phyloP scores from a whole-genome alignment of 2,329 filamentous ascomycete genomes.

The Fusarium foetens region DNA sequence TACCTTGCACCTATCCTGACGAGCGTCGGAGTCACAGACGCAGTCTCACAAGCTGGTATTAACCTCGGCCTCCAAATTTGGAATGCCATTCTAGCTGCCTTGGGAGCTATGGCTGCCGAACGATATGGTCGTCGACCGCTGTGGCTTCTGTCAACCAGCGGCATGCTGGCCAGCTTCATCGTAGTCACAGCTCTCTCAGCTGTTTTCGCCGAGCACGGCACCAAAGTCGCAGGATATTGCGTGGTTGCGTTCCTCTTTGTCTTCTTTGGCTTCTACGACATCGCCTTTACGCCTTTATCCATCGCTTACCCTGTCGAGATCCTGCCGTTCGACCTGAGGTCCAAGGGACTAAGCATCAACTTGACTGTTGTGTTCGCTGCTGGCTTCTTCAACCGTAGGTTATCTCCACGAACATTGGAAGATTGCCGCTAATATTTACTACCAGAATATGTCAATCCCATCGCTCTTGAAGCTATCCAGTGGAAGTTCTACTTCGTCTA shows the following conservation, averaged over 20 bases:
- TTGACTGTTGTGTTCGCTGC: conserved; percentile 14
- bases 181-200: conserved; percentile 16
- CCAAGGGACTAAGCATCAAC: conserved; percentile 28
- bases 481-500: conserved; percentile 34
- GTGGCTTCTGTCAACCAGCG: conserved; percentile 1
- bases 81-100: conserved; percentile 13
- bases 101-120: conserved; percentile 19
- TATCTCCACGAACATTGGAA: rapidly evolving
- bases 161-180: conserved; percentile 25
- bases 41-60: conserved; percentile 11
- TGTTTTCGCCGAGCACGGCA: neutral
- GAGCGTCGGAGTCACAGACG: conserved; percentile 16
- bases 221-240: conserved; percentile 7
- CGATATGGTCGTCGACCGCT: conserved; percentile 20
- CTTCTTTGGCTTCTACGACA: conserved; percentile 30
- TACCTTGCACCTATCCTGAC: conserved; percentile 22
- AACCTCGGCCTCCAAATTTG: conserved; percentile 23
- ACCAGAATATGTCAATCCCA: conserved; percentile 27
- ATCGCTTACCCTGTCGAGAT: conserved; percentile 29
- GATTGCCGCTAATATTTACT: neutral
- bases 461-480: conserved; percentile 19
- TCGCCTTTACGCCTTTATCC: conserved; percentile 16
- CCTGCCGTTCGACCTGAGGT: conserved; percentile 13
- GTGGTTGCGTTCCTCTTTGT: conserved; percentile 25
- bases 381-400: conserved; percentile 19